Evolutionary conservation across 106 monocot genomes (phyloP).

Genomic region (Gastrodia elata): DNA sequence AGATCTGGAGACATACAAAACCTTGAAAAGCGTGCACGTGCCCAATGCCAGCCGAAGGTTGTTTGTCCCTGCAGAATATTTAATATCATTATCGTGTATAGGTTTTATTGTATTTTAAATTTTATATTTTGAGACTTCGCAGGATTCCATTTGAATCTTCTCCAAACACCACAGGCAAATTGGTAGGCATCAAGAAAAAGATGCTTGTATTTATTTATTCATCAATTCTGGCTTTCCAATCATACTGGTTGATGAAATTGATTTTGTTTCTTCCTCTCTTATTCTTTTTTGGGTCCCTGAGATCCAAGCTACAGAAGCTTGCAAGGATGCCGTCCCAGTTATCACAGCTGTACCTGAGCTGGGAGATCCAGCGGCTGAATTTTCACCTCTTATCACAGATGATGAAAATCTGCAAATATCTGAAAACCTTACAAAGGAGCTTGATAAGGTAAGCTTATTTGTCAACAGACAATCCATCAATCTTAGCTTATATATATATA

Average conservation of each 20-base stretch:
- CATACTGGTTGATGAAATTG: not conserved
- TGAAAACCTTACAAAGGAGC: conserved; percentile 64
- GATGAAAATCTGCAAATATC: conserved; percentile 62
- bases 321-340: conserved; percentile 2
- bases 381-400: conserved; percentile 31
- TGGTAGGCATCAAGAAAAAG: conserved; percentile 25
- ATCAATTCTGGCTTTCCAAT: not conserved
- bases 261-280: conserved; percentile 1
- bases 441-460: conserved; percentile 60
- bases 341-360: conserved; percentile 8
- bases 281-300: conserved; percentile 18
- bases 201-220: not conserved
- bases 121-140: no score
- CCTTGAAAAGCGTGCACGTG: conserved; percentile 26
- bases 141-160: conserved; percentile 36
- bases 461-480: not conserved
- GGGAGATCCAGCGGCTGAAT: conserved; percentile 21
- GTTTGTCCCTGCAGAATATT: not conserved
- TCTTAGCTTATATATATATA: no score
- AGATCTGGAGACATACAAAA: conserved; percentile 27
- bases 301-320: conserved; percentile 19
- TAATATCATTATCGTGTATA: not conserved
- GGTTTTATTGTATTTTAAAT: no score
- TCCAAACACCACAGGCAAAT: conserved; percentile 9
- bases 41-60: conserved; percentile 38